Percentiles rank a stretch among this genome's conserved stretches.
phyloP scores from a whole-genome alignment of 345 rosid genomes.

The Balakata baccata region DNA sequence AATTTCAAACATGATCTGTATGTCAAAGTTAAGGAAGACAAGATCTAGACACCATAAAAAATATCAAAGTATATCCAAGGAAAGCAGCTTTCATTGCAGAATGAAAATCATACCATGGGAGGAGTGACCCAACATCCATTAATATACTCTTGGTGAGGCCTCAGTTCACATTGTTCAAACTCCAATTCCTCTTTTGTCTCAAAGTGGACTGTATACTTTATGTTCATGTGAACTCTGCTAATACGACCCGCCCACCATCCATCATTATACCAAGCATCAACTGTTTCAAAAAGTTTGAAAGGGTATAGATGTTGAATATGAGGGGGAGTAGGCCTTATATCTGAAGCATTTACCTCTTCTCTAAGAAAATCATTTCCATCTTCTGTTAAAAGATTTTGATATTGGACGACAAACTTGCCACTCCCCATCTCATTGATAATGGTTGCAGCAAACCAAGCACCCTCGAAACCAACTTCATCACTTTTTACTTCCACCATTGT shows the following conservation, averaged over 20 bases:
- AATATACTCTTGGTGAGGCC: constrained; percentile 53
- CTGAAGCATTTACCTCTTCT: constrained; percentile 33
- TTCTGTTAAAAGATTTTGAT: constrained; percentile 32
- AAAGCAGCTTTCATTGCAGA: neutral
- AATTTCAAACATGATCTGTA: neutral
- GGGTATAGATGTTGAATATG: constrained; percentile 7
- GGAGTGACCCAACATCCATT: constrained; percentile 35
- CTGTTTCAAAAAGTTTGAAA: constrained; percentile 18
- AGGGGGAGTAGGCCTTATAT: constrained; percentile 46
- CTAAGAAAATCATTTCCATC: constrained; percentile 35
- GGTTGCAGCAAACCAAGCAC: constrained; percentile 36
- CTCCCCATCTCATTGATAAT: constrained; percentile 9
- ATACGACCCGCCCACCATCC: constrained; percentile 54
- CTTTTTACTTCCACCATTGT: constrained; percentile 36
- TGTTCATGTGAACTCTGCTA: constrained; percentile 8
- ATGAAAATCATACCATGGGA: constrained; percentile 27
- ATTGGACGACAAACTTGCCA: constrained; percentile 29
- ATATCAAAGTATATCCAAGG: neutral
- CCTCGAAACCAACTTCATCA: constrained; percentile 38
- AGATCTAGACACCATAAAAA: neutral
- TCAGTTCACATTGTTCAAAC: constrained; percentile 38
- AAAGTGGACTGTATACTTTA: constrained; percentile 41
- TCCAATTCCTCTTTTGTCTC: constrained; percentile 34
- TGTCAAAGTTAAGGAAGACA: neutral
- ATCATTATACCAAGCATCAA: constrained; percentile 57